phyloP scores from a whole-genome alignment of 139 green algal species.

The Chlamydomonas schloesseri region DNA sequence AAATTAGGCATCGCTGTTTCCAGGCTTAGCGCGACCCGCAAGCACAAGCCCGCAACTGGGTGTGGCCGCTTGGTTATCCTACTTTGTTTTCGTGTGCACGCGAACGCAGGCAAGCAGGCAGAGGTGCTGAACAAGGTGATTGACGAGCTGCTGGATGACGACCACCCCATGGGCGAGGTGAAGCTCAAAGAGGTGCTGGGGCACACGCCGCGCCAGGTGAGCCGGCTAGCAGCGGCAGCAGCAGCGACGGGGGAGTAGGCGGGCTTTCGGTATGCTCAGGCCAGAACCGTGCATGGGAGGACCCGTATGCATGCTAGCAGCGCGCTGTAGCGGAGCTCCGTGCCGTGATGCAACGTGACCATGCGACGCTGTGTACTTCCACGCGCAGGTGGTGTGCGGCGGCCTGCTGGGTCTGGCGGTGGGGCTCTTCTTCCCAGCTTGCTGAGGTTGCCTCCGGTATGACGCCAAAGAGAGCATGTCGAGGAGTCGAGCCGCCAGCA shows the following conservation, averaged over 20 bases:
- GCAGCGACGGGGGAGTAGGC: neutral
- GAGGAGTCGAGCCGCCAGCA: too few species aligned
- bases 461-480: too few species aligned
- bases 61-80: too few species aligned
- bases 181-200: conserved; percentile 98
- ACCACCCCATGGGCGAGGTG: conserved; percentile 69
- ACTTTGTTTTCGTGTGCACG: too few species aligned
- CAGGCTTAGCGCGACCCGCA: too few species aligned
- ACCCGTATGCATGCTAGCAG: too few species aligned
- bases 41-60: too few species aligned
- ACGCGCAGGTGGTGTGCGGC: conserved; percentile 52
- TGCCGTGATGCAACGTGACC: too few species aligned
- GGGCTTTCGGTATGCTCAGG: neutral
- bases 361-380: too few species aligned
- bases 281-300: too few species aligned
- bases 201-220: conserved; percentile 94
- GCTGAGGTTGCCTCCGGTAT: neutral
- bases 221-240: neutral
- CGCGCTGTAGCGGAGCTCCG: too few species aligned
- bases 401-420: conserved; percentile 40
- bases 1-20: too few species aligned
- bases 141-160: conserved; percentile 77
- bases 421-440: conserved; percentile 40
- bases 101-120: conserved; percentile 81
- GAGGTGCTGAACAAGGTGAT: conserved; percentile 95